These are phyloP conservation scores for Citrullus colocynthis DNA, from an alignment of 306 rosid genomes.

Conservation along the genomic window DNA sequence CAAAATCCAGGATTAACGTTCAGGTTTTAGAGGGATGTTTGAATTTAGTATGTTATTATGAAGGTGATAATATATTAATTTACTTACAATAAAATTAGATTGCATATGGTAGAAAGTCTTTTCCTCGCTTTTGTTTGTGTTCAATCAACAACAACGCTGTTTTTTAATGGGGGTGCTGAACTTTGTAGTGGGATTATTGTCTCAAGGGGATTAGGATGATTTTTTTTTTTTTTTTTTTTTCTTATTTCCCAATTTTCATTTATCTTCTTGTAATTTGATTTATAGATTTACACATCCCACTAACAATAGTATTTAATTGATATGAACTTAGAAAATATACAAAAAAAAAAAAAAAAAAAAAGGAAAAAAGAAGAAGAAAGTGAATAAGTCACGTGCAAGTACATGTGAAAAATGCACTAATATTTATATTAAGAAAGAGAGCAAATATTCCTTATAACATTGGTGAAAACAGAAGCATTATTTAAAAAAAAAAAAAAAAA, in stretches of 20 bases:
- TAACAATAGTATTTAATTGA: not conserved
- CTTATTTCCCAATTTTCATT: too few relatives aligned
- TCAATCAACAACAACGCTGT: not conserved
- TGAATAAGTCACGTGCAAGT: not conserved
- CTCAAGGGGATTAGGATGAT: not conserved
- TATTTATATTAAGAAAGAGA: not conserved
- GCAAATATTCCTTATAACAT: not conserved
- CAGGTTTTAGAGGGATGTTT: not conserved
- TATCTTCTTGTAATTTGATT: too few relatives aligned
- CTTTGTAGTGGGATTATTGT: not conserved
- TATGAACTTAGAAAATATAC: not conserved
- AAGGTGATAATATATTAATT: not conserved
- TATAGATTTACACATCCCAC: not conserved
- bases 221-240: too few relatives aligned
- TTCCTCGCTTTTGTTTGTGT: not conserved
- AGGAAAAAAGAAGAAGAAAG: not conserved
- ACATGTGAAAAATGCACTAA: not conserved
- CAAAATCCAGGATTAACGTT: constrained; percentile 9
- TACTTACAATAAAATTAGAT: not conserved
- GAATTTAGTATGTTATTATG: not conserved
- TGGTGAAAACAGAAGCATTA: not conserved
- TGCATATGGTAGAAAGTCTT: not conserved
- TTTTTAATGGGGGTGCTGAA: not conserved
- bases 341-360: too few relatives aligned
- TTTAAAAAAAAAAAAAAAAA: too few relatives aligned